phyloP scores from a whole-genome alignment of 2,329 filamentous ascomycete genomes.

The Fusarium phyllophilum region DNA sequence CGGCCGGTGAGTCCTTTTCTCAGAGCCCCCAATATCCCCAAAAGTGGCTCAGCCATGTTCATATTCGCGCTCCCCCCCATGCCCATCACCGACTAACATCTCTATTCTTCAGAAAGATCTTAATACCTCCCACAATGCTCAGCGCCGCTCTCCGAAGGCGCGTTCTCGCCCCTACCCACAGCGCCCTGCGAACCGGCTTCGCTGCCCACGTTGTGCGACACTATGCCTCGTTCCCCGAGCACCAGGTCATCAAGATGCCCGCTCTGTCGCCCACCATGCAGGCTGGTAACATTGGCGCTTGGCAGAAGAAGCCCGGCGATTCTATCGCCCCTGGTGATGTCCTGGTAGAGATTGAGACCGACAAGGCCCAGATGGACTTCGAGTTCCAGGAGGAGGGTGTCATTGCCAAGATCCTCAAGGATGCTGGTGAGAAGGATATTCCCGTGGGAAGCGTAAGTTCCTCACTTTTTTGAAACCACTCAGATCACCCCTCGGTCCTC shows the following conservation, averaged over 20 bases:
- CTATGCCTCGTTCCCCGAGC: conserved; percentile 88
- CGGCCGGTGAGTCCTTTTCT: conserved; percentile 37
- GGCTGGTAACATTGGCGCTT: conserved; percentile 92
- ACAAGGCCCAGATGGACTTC: conserved; percentile 99
- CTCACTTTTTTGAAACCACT: conserved; percentile 23
- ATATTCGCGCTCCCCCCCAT: conserved; percentile 34
- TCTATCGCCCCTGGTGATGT: conserved; percentile 90
- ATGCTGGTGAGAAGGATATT: conserved; percentile 93
- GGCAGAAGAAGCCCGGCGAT: conserved; percentile 98
- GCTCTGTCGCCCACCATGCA: conserved; percentile 98
- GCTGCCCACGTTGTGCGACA: conserved; percentile 68
- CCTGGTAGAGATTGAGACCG: conserved; percentile 97
- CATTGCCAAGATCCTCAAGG: conserved; percentile 92
- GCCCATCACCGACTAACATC: conserved; percentile 35
- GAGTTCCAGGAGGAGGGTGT: conserved; percentile 99
- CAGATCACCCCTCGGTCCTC: conserved; percentile 21
- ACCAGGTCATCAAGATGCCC: conserved; percentile 97
- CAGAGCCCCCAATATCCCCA: not conserved
- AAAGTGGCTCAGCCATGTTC: conserved; percentile 25
- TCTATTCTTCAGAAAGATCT: conserved; percentile 42
- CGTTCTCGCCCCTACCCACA: conserved; percentile 62
- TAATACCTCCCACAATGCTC: conserved; percentile 61
- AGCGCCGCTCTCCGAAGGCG: conserved; percentile 72
- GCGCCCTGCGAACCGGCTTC: conserved; percentile 62
- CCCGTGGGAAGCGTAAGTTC: conserved; percentile 89